These are phyloP conservation scores for Ceratocystis harringtonii DNA, from an alignment of 2,329 filamentous ascomycete genomes.

Conservation along the genomic window DNA sequence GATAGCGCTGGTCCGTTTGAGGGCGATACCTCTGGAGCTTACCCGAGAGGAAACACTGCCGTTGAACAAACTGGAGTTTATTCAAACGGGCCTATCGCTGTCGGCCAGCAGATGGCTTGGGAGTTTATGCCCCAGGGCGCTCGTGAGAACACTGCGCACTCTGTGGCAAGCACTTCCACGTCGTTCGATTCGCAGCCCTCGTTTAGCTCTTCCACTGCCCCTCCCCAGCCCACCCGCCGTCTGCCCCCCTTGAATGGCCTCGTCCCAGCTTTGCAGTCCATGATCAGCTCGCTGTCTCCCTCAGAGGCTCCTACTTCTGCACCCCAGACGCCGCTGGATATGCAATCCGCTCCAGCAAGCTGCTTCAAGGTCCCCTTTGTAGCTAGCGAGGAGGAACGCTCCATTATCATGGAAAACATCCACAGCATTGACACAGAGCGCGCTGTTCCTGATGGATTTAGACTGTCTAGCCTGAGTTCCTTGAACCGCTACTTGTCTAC, in stretches of 20 bases:
- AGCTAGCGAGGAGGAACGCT: slow-evolving; percentile 68
- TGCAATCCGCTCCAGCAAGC: slow-evolving; percentile 3
- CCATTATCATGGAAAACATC: slow-evolving; percentile 74
- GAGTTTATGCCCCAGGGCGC: slow-evolving; percentile 66
- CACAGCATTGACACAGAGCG: slow-evolving; percentile 65
- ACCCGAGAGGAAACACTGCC: slow-evolving; percentile 53
- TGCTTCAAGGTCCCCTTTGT: slow-evolving; percentile 63
- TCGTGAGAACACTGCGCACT: slow-evolving; percentile 56
- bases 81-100: slow-evolving; percentile 59
- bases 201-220: slow-evolving; percentile 43
- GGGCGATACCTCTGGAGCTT: slow-evolving; percentile 45
- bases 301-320: slow-evolving; percentile 30
- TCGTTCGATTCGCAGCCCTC: slow-evolving; percentile 55
- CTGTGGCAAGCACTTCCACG: slow-evolving; percentile 49
- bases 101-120: slow-evolving; percentile 59
- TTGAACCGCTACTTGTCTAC: slow-evolving; percentile 88
- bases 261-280: slow-evolving; percentile 51
- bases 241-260: slow-evolving; percentile 49
- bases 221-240: slow-evolving; percentile 40
- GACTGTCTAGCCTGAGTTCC: slow-evolving; percentile 62
- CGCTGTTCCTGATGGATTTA: slow-evolving; percentile 76
- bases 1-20: slow-evolving; percentile 41
- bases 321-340: slow-evolving; percentile 20
- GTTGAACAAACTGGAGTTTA: slow-evolving; percentile 69
- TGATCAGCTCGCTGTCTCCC: slow-evolving; percentile 60